Evolutionary conservation across 2,329 filamentous ascomycete genomes (phyloP), one percentile per base, ranked within the genome.

Genomic region (Aspergillus tubingensis): DNA sequence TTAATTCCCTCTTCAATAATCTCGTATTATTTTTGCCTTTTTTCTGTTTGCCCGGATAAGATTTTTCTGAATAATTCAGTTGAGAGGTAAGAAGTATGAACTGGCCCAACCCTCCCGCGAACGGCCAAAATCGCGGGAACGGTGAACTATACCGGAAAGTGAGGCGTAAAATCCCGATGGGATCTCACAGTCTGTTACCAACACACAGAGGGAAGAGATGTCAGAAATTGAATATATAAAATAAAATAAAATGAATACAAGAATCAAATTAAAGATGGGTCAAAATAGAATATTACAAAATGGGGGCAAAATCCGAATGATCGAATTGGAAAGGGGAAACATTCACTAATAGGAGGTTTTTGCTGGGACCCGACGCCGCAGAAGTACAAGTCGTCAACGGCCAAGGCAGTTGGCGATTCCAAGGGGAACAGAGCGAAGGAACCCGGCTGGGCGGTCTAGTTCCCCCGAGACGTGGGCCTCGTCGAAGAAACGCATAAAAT

Each of bases 131-230:
- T 23, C 48, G 25, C 55, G 54, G 62, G 58, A 62, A 62, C 60
- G 69, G 67, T 64, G 65, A 63, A 69, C 64, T 72, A 69, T 70
- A 68, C 61, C 60, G 54, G 57, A 62, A 67, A 64, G 62, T 67
- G 60, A 68, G 62, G 61, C 65, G 66, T 63, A 65, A 63, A 61
- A 64, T 56, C 57, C 53, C 63, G 58, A 59, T 53, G 62, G 54
- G 58, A 59, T 63, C 51, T 60, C 59, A 62, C 61, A 55, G 53
- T 48, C 41, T 56, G 49, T 54, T 57, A 56, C 62, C 57, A 53
- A 58, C 32, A 56, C 32, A 36, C 32, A 36, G 32, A 36, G 57
- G 59, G 61, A 52, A 52, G 50, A 38, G 53, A 48, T 41, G 32
- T 27, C 47, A 59, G 57, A 48, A 52, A 51, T 19, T 32, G 32